A percentile compares a stretch with the other conserved stretches of the same genome.
Evolutionary conservation across 306 rosid genomes (phyloP).

Genomic region (Gillenia trifoliata): DNA sequence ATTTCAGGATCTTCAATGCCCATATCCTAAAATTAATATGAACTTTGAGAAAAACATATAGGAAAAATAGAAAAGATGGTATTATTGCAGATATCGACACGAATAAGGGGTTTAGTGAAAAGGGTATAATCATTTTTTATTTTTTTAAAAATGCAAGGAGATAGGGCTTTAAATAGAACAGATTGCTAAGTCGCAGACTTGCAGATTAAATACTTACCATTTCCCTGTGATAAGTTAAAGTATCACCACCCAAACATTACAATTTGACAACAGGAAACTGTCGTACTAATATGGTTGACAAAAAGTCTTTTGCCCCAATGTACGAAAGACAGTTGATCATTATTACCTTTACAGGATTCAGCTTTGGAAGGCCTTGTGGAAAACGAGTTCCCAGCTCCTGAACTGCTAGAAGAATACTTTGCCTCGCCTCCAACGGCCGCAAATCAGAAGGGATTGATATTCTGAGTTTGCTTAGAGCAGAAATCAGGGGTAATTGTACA

Average conservation of each 20-base stretch:
- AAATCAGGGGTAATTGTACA: conserved; percentile 78
- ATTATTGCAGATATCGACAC: background rate
- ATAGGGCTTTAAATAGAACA: background rate
- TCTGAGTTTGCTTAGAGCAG: conserved; percentile 82
- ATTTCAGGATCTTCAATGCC: conserved; percentile 73
- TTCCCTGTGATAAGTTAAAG: background rate
- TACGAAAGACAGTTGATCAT: conserved; percentile 16
- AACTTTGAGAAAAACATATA: conserved; percentile 4
- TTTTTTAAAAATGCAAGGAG: background rate
- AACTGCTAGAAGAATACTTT: conserved; percentile 84
- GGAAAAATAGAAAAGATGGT: background rate
- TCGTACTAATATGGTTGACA: background rate
- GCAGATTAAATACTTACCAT: background rate
- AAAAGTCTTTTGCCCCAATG: background rate
- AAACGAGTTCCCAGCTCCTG: conserved; percentile 85
- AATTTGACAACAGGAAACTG: background rate
- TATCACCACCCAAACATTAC: background rate
- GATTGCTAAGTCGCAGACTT: background rate
- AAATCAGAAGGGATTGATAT: conserved; percentile 84
- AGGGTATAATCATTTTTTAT: background rate
- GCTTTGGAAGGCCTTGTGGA: conserved; percentile 94
- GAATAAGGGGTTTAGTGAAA: background rate
- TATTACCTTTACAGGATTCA: conserved; percentile 91
- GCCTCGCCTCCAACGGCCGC: conserved; percentile 93
- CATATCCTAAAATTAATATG: conserved; percentile 67